phyloP scores from a whole-genome alignment of 371 early-diverging fungal species.

The Circinella umbellata region DNA sequence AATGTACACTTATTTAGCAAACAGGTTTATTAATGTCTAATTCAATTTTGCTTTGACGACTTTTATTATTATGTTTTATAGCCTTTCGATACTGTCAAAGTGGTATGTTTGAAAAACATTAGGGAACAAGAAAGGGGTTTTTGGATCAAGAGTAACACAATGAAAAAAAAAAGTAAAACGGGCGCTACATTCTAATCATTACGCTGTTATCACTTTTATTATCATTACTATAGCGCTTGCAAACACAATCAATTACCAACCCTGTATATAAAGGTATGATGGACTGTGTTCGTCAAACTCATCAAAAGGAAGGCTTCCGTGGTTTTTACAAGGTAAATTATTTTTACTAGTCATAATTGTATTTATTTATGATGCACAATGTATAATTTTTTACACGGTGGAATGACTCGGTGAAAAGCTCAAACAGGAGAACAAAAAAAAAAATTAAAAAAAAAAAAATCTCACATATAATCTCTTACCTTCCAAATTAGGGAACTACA shows the following conservation, averaged over 20 bases:
- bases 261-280: conserved; percentile 72
- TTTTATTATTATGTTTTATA: conserved; percentile 23
- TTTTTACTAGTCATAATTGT: background rate
- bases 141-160: conserved; percentile 1
- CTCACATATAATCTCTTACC: conserved; percentile 3
- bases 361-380: background rate
- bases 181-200: background rate
- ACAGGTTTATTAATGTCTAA: background rate
- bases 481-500: conserved; percentile 61
- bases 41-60: background rate
- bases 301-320: conserved; percentile 70
- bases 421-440: background rate
- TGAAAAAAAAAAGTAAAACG: background rate
- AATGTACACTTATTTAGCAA: background rate
- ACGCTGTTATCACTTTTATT: background rate
- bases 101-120: conserved; percentile 51
- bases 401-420: conserved; percentile 8
- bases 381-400: conserved; percentile 2
- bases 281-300: conserved; percentile 78
- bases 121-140: background rate
- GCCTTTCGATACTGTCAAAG: conserved; percentile 89
- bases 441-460: background rate
- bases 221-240: conserved; percentile 65
- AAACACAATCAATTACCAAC: conserved; percentile 78
- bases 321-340: conserved; percentile 75